These are phyloP conservation scores for Zopfia rhizophila DNA, from an alignment of 2,329 filamentous ascomycete genomes.

Conservation along the genomic window DNA sequence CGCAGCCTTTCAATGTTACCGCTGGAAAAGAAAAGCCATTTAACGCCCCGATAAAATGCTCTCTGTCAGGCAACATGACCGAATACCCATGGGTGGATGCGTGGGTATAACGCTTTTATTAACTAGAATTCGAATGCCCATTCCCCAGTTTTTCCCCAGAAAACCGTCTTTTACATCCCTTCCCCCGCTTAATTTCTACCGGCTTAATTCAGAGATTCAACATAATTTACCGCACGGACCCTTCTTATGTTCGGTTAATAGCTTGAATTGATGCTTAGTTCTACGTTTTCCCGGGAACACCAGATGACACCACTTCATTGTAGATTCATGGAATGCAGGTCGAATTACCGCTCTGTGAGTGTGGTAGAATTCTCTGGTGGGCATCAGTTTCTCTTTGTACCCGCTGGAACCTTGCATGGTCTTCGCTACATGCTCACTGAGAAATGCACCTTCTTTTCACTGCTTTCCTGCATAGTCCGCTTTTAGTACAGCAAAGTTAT, in stretches of 20 bases:
- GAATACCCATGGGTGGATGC: conserved; percentile 12
- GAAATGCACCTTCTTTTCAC: neutral
- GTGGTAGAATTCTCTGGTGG: neutral
- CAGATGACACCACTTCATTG: conserved; percentile 23
- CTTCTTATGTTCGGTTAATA: conserved; percentile 32
- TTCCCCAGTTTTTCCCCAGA: conserved; percentile 26
- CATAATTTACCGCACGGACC: conserved; percentile 21
- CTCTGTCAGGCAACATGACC: conserved; percentile 7
- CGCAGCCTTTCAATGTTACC: too few relatives aligned
- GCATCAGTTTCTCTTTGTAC: too few relatives aligned
- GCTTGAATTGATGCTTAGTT: conserved; percentile 36
- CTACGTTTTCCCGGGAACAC: conserved; percentile 16
- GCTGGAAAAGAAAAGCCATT: too few relatives aligned
- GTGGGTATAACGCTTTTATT: conserved; percentile 16
- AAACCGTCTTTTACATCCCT: conserved; percentile 17
- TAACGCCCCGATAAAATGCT: conserved; percentile 2
- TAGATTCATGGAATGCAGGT: conserved; percentile 3
- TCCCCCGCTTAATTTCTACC: conserved; percentile 26
- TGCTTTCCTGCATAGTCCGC: neutral
- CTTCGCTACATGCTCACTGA: neutral
- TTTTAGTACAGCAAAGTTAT: conserved; percentile 14
- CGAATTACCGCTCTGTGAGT: conserved; percentile 6
- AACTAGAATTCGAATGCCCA: conserved; percentile 10
- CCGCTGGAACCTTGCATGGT: too few relatives aligned
- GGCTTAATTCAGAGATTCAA: conserved; percentile 22